Percentiles rank a stretch among this genome's conserved stretches.
These are phyloP conservation scores for Cercospora zeina DNA, from an alignment of 2,329 filamentous ascomycete species.

Conservation along the genomic window DNA sequence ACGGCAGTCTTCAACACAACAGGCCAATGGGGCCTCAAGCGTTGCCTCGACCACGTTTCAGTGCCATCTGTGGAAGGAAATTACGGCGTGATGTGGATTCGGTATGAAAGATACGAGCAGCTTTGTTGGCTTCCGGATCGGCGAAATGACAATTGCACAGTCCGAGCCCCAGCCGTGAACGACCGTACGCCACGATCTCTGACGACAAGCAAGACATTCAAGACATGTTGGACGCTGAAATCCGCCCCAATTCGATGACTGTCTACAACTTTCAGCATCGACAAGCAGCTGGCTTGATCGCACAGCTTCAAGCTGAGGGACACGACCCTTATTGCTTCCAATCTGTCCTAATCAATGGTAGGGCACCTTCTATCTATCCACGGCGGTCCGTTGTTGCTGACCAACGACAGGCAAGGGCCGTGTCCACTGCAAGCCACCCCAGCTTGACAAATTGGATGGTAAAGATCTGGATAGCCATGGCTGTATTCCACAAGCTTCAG, in stretches of 20 bases:
- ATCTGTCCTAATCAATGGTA: constrained; percentile 27
- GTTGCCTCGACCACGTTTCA: constrained; percentile 28
- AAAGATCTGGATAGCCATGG: constrained; percentile 23
- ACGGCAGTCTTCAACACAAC: constrained; percentile 27
- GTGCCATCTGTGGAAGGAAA: constrained; percentile 29
- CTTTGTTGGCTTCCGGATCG: not conserved
- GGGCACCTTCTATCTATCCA: not conserved
- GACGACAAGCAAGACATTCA: constrained; percentile 22
- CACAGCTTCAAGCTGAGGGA: constrained; percentile 26
- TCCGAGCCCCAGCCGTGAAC: constrained; percentile 21
- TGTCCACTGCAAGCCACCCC: constrained; percentile 26
- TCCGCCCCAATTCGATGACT: constrained; percentile 19
- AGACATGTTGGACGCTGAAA: constrained; percentile 29
- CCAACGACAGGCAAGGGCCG: constrained; percentile 18
- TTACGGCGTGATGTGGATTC: constrained; percentile 28
- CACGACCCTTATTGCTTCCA: constrained; percentile 30
- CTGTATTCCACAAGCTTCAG: constrained; percentile 22
- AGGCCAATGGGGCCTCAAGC: constrained; percentile 29
- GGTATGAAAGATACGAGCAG: not conserved
- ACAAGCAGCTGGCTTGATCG: constrained; percentile 25
- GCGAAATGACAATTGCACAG: not conserved
- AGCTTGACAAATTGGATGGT: constrained; percentile 20
- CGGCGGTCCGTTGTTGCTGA: not conserved
- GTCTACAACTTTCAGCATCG: constrained; percentile 30
- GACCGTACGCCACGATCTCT: constrained; percentile 26